Conservation (phyloP, 2,329 filamentous ascomycete species). For the Huntiella abstrusa region DNA sequence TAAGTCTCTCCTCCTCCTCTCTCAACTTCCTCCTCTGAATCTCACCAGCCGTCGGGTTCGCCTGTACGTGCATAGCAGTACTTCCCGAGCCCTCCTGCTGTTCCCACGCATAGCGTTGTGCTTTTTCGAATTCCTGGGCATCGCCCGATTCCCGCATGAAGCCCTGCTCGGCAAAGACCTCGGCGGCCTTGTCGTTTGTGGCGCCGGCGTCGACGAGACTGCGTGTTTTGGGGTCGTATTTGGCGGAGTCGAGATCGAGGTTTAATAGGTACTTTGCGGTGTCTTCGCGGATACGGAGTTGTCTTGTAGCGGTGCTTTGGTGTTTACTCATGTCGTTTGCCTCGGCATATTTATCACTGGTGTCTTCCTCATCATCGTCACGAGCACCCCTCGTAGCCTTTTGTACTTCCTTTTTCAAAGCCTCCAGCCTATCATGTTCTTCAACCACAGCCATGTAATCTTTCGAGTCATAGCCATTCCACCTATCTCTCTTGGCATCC, state of each 20-base stretch:
- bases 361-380: constrained; percentile 22
- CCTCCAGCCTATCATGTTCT: constrained; percentile 73
- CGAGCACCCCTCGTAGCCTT: constrained; percentile 31
- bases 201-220: constrained; percentile 76
- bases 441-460: constrained; percentile 79
- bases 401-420: constrained; percentile 40
- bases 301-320: constrained; percentile 75
- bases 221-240: constrained; percentile 92
- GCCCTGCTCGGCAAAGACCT: constrained; percentile 78
- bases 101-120: constrained; percentile 87
- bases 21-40: constrained; percentile 62
- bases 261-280: constrained; percentile 94
- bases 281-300: constrained; percentile 83
- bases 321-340: constrained; percentile 94
- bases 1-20: constrained; percentile 52
- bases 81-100: constrained; percentile 66
- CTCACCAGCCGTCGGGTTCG: constrained; percentile 87
- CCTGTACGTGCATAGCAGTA: constrained; percentile 74
- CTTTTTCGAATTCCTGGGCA: constrained; percentile 77
- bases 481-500: constrained; percentile 94
- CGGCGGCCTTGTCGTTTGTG: constrained; percentile 60
- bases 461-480: constrained; percentile 89
- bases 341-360: constrained; percentile 67
- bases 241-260: constrained; percentile 85
- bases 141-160: constrained; percentile 81